Evolutionary conservation across 2,329 filamentous ascomycete genomes (phyloP).

Genomic region (Saccharata proteae): DNA sequence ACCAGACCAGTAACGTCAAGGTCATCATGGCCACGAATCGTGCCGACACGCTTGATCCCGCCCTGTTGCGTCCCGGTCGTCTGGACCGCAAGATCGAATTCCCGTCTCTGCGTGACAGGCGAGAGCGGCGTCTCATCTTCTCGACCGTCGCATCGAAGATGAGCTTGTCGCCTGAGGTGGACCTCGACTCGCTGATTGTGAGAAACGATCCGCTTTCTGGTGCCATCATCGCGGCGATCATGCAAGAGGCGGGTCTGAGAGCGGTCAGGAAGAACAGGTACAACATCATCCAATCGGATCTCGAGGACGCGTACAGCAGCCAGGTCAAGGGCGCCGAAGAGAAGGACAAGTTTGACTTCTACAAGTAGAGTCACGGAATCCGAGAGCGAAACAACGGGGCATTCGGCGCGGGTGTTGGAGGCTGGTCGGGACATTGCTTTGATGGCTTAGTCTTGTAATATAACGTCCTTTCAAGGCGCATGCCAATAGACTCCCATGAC

Average conservation of each 20-base stretch:
- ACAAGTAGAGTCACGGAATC: too few species aligned
- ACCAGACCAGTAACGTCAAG: conserved; percentile 98
- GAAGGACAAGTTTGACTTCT: conserved; percentile 61
- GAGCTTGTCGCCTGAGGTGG: conserved; percentile 92
- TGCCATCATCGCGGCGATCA: conserved; percentile 94
- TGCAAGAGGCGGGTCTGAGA: conserved; percentile 93
- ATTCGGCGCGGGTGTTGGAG: not conserved
- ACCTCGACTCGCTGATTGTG: conserved; percentile 90
- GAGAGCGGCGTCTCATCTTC: conserved; percentile 94
- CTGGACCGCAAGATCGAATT: conserved; percentile 98
- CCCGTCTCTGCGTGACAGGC: conserved; percentile 82
- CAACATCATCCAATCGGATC: conserved; percentile 94
- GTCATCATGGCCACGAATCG: conserved; percentile 99
- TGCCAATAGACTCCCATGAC: too few species aligned
- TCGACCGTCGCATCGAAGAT: conserved; percentile 94
- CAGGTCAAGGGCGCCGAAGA: conserved; percentile 81
- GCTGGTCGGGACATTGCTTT: too few species aligned
- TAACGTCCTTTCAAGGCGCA: too few species aligned
- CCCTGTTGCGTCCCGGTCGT: conserved; percentile 84
- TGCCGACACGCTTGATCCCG: conserved; percentile 91
- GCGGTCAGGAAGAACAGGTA: conserved; percentile 96
- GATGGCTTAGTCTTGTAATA: too few species aligned
- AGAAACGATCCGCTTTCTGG: conserved; percentile 92
- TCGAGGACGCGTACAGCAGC: conserved; percentile 93
- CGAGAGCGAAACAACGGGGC: conserved; percentile 1